phyloP scores from a whole-genome alignment of 768 basidiomycete genomes.

The Tubosaeta sp. region DNA sequence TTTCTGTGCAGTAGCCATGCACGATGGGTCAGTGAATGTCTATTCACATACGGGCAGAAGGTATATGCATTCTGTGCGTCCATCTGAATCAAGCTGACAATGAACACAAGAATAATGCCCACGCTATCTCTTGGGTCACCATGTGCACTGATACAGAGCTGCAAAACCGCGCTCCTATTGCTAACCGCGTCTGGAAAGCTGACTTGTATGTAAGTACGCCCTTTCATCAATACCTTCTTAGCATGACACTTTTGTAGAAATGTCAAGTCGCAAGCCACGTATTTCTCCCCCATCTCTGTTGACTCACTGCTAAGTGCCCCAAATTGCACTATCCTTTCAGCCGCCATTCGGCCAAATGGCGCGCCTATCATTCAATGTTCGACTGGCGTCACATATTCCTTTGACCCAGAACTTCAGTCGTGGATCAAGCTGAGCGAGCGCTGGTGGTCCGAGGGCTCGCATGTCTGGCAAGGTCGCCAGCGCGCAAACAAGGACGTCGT shows the following conservation, averaged over 20 bases:
- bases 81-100: background rate
- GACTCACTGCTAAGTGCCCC: conserved; percentile 53
- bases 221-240: background rate
- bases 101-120: conserved; percentile 63
- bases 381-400: conserved; percentile 75
- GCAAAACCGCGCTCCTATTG: conserved; percentile 60
- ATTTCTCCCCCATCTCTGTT: conserved; percentile 66
- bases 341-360: conserved; percentile 73
- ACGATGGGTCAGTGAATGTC: conserved; percentile 77
- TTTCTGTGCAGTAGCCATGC: conserved; percentile 74
- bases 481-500: conserved; percentile 53
- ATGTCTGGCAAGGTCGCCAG: conserved; percentile 75
- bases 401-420: conserved; percentile 58
- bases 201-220: conserved; percentile 62
- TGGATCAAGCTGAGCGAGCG: conserved; percentile 77
- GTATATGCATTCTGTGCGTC: conserved; percentile 34
- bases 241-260: conserved; percentile 52
- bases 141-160: conserved; percentile 63
- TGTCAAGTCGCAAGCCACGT: conserved; percentile 57
- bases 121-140: conserved; percentile 69
- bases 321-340: conserved; percentile 59
- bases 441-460: conserved; percentile 85
- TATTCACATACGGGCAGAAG: conserved; percentile 83
- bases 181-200: conserved; percentile 70
- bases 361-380: conserved; percentile 73